Evolutionary conservation across 768 basidiomycete species (phyloP).

Genomic region (Pleurotus pulmonarius): DNA sequence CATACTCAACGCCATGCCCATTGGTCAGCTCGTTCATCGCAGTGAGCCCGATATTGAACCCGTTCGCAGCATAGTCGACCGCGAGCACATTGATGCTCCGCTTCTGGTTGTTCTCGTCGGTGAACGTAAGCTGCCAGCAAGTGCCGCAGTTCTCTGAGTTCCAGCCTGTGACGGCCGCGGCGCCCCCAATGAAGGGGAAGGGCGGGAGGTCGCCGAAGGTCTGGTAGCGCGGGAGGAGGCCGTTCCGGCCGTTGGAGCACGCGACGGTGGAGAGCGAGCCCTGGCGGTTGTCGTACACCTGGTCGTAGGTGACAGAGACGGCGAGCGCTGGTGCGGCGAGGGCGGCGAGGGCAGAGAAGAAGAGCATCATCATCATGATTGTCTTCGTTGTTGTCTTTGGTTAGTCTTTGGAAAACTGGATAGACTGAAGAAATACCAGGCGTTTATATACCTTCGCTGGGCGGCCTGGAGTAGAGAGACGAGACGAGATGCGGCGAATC

Average conservation of each 20-base stretch:
- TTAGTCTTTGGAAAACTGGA: no score
- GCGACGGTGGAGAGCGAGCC: slow-evolving; percentile 38
- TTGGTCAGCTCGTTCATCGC: slow-evolving; percentile 57
- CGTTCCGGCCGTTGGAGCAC: slow-evolving; percentile 47
- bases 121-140: slow-evolving; percentile 58
- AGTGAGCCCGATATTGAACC: slow-evolving; percentile 45
- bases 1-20: slow-evolving; percentile 40
- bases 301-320: slow-evolving; percentile 38
- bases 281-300: slow-evolving; percentile 40
- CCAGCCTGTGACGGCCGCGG: slow-evolving; percentile 44
- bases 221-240: slow-evolving; percentile 41
- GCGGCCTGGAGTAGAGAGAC: no score
- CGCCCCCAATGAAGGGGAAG: slow-evolving; percentile 61
- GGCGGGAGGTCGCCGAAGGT: slow-evolving; percentile 49
- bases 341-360: slow-evolving; percentile 19
- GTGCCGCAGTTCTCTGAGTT: slow-evolving; percentile 52
- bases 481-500: not conserved
- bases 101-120: slow-evolving; percentile 18
- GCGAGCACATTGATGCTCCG: slow-evolving; percentile 46
- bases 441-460: not conserved
- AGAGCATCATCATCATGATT: slow-evolving; percentile 12
- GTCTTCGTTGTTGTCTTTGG: not conserved
- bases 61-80: slow-evolving; percentile 44
- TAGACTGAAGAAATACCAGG: not conserved
- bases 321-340: slow-evolving; percentile 21